Evolutionary conservation across 176 grass and related monocot species (phyloP).

Genomic region (Triticum urartu): DNA sequence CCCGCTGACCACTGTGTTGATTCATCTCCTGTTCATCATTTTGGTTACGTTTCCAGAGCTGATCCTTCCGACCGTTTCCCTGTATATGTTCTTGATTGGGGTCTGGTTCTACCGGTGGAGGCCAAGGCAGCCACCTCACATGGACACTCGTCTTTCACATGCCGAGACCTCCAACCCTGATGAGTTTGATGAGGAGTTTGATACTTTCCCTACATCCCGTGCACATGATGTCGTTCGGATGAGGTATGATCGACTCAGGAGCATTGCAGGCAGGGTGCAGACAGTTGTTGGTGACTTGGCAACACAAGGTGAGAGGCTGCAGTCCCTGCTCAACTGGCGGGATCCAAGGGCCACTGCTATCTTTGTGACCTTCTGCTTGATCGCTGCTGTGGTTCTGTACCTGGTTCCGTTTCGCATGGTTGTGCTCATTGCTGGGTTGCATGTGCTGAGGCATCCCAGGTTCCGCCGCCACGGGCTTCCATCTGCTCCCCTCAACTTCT

Average conservation of each 20-base stretch:
- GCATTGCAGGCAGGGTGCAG: conserved; percentile 45
- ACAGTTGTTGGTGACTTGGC: conserved; percentile 48
- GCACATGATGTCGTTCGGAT: conserved; percentile 47
- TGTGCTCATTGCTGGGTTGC: conserved; percentile 42
- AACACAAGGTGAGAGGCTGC: conserved; percentile 54
- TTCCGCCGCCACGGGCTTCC: conserved; percentile 53
- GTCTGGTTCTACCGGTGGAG: conserved; percentile 56
- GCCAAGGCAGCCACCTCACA: conserved; percentile 52
- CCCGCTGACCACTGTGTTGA: conserved; percentile 54
- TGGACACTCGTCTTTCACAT: conserved; percentile 45
- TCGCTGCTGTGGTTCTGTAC: conserved; percentile 52
- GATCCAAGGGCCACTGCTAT: conserved; percentile 54
- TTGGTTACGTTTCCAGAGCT: conserved; percentile 49
- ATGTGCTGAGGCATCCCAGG: conserved; percentile 58
- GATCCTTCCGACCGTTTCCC: conserved; percentile 47
- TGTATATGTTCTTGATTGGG: conserved; percentile 57
- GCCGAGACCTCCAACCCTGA: conserved; percentile 40
- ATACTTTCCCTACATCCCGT: conserved; percentile 50
- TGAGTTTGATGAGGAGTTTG: conserved; percentile 60
- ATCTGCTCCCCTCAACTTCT: conserved; percentile 63
- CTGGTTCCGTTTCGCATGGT: conserved; percentile 41
- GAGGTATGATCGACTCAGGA: conserved; percentile 64
- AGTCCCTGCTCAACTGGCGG: conserved; percentile 55
- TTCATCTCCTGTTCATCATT: conserved; percentile 59
- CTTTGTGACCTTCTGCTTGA: conserved; percentile 53